Evolutionary conservation across 768 basidiomycete species (phyloP).

Genomic region (Termitomyces sp.): DNA sequence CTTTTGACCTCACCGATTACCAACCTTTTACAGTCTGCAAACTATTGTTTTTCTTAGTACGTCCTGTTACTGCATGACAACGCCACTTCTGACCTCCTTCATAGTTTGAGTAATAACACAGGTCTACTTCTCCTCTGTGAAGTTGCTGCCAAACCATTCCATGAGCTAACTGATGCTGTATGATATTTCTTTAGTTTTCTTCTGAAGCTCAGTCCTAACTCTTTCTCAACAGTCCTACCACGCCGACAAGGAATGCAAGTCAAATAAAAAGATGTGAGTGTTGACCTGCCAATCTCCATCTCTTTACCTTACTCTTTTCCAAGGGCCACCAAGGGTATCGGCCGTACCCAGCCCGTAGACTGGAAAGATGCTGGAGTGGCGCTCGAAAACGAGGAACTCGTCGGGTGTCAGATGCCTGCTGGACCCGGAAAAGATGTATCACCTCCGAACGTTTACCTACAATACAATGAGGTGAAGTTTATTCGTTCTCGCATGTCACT

Average conservation of each 20-base stretch:
- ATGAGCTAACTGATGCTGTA: slow-evolving; percentile 41
- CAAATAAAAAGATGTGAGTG: slow-evolving; percentile 32
- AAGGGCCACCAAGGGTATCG: slow-evolving; percentile 57
- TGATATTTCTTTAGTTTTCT: background rate
- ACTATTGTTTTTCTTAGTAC: slow-evolving; percentile 50
- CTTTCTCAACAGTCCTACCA: slow-evolving; percentile 34
- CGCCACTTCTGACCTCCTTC: slow-evolving; percentile 5
- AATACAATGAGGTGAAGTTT: slow-evolving; percentile 53
- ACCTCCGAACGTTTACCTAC: slow-evolving; percentile 28
- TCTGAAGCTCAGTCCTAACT: background rate
- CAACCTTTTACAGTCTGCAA: slow-evolving; percentile 39
- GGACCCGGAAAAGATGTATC: slow-evolving; percentile 35
- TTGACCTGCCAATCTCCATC: background rate
- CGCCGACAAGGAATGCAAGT: slow-evolving; percentile 46
- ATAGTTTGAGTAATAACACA: slow-evolving; percentile 45
- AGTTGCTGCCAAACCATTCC: slow-evolving; percentile 53
- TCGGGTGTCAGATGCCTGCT: slow-evolving; percentile 60
- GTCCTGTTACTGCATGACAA: slow-evolving; percentile 13
- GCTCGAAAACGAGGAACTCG: slow-evolving; percentile 43
- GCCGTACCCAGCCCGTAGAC: slow-evolving; percentile 43
- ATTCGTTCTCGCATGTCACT: background rate
- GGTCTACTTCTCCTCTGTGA: slow-evolving; percentile 62
- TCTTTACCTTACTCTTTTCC: background rate
- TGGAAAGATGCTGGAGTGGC: slow-evolving; percentile 61
- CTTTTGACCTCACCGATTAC: background rate